Evolutionary conservation across 2,329 filamentous ascomycete genomes (phyloP).

Genomic region (Venturia oleaginea): DNA sequence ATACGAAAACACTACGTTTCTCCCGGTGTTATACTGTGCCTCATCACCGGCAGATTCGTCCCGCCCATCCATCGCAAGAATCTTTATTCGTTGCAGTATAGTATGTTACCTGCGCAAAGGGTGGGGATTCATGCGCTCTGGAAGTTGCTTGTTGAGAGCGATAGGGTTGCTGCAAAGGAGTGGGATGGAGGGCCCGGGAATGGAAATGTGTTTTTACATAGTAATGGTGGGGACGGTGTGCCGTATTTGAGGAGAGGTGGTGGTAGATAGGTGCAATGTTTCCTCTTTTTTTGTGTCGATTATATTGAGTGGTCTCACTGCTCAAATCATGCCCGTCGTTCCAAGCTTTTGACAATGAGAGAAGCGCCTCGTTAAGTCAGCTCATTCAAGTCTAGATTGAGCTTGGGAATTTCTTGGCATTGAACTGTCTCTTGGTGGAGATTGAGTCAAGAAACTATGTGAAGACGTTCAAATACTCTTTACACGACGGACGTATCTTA

Average conservation of each 20-base stretch:
- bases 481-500: too few species aligned
- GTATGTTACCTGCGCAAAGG: constrained; percentile 80
- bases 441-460: too few species aligned
- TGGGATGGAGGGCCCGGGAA: neutral
- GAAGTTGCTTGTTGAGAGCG: constrained; percentile 44
- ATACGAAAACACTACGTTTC: constrained; percentile 94
- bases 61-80: constrained; percentile 92
- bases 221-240: neutral
- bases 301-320: too few species aligned
- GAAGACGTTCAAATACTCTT: too few species aligned
- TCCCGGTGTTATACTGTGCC: constrained; percentile 75
- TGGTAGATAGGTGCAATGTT: neutral
- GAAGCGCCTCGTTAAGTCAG: too few species aligned
- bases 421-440: too few species aligned
- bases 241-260: neutral
- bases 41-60: constrained; percentile 84
- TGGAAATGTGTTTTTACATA: neutral
- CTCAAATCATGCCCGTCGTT: too few species aligned
- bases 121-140: constrained; percentile 81
- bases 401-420: too few species aligned
- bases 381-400: too few species aligned
- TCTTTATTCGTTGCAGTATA: constrained; percentile 93
- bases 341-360: too few species aligned
- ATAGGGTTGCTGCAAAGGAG: neutral
- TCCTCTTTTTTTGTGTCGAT: too few species aligned